Evolutionary conservation across 1,139 yeast genomes (phyloP).

Genomic region (Saccharomyces hybrid): DNA sequence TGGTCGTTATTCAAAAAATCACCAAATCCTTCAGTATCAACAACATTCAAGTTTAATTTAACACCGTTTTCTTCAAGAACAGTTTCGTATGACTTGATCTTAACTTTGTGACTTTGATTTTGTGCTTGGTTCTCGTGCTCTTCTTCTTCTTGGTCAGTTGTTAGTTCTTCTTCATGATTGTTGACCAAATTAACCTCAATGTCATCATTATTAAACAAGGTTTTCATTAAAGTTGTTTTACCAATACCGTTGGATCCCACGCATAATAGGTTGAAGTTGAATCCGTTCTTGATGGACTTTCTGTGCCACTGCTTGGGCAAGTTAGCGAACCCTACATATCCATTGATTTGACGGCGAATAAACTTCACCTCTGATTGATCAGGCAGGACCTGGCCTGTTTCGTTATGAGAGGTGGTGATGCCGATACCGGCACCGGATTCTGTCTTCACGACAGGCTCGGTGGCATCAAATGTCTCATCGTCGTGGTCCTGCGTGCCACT

Average conservation of each 20-base stretch:
- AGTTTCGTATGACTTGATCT: slow-evolving; percentile 59
- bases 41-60: slow-evolving; percentile 70
- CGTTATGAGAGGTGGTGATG: not conserved
- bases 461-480: not conserved
- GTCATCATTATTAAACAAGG: slow-evolving; percentile 75
- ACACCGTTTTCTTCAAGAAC: slow-evolving; percentile 93
- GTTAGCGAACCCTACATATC: slow-evolving; percentile 96
- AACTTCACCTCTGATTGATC: slow-evolving; percentile 39
- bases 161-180: slow-evolving; percentile 2
- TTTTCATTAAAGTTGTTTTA: slow-evolving; percentile 84
- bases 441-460: not conserved
- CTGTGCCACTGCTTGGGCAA: slow-evolving; percentile 99
- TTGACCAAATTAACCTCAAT: slow-evolving; percentile 4
- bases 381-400: slow-evolving; percentile 27
- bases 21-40: slow-evolving; percentile 93
- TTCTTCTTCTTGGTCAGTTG: slow-evolving; percentile 8
- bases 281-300: slow-evolving; percentile 90
- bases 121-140: slow-evolving; percentile 17
- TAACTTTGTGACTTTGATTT: slow-evolving; percentile 33
- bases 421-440: slow-evolving; percentile 7
- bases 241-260: slow-evolving; percentile 94
- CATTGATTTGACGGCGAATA: slow-evolving; percentile 75
- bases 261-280: slow-evolving; percentile 77
- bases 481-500: not conserved
- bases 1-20: slow-evolving; percentile 72